Evolutionary conservation across 1,284 basidiomycete species (phyloP), one percentile per base, ranked within the genome.

Genomic region (Moesziomyces sp.): DNA sequence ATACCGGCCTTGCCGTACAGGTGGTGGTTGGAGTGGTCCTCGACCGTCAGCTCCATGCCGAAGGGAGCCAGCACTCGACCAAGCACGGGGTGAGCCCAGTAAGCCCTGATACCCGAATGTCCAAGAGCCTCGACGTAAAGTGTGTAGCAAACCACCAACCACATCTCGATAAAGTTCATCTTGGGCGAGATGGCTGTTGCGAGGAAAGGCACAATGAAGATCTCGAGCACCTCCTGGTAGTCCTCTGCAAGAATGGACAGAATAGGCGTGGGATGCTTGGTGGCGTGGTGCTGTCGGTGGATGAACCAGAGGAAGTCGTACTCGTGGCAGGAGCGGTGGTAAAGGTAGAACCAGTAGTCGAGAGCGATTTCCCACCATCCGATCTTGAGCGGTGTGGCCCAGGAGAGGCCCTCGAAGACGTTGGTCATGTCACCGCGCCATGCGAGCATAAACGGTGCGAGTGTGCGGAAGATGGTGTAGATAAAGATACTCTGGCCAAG

Each of bases 1-100:
- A 68, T 68, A 11, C 67, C 72, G 24, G 58, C 66, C 46, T 66
- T 78, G 4, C 84, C 84, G 43, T 72, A 72, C 11, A 83, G 65
- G 57, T 84, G 84, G 58, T 85, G 84, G 42, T 83, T 65, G 46
- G 80, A 79, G 60, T 84, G 83, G 52, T 85, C 84, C 52, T 85
- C 84, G 4, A 82, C 58, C 14, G 72, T 67, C 21, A 85, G 57
- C 28, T 83, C 83, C 70, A 79, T 66, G 9, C 67, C 77, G 28
- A 83, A 68, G 7, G 68, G 67, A 14, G 61, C 55, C 10, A 84
- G 67, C n/a, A 74, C 53, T 1, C 18, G 14, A 9, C 63, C 59
- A 3, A 75, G 63, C 19, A 75, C 19, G 3, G 67, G 67, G 52
- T 75, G 49, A 46, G 74, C 40, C 78, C 75, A 47, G 77, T 75